phyloP scores from a whole-genome alignment of 108 stramenopile species.

The Schizochytrium sp. region DNA sequence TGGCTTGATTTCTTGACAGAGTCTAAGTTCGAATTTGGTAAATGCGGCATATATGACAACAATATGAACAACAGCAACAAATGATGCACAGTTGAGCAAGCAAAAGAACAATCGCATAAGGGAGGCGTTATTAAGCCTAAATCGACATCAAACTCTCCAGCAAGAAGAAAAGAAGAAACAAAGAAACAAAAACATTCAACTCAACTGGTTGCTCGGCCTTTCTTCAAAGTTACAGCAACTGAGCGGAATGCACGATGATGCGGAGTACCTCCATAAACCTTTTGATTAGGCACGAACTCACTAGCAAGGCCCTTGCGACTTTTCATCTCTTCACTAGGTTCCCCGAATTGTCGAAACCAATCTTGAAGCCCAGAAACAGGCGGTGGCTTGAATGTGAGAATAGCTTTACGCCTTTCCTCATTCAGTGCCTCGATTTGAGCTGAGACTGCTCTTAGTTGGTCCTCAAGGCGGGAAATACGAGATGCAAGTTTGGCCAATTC shows the following conservation, averaged over 20 bases:
- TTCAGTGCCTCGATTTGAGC: neutral
- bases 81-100: no score
- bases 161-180: neutral
- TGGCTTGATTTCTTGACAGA: neutral
- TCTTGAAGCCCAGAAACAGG: constrained; percentile 46
- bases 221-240: constrained; percentile 48
- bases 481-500: constrained; percentile 16
- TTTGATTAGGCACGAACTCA: neutral
- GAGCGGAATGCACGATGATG: constrained; percentile 38
- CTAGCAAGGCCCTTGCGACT: neutral
- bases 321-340: constrained; percentile 55
- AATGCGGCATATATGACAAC: no score
- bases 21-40: neutral
- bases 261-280: constrained; percentile 52
- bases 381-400: constrained; percentile 34
- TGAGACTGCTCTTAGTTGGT: neutral
- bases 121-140: neutral
- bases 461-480: constrained; percentile 27
- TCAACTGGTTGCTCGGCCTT: constrained; percentile 32
- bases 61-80: no score
- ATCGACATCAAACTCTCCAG: neutral
- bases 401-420: constrained; percentile 17
- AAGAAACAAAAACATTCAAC: neutral
- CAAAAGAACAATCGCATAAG: neutral
- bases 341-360: constrained; percentile 39